Evolutionary conservation across 192 early-diverging fungal genomes (phyloP), one percentile per base, ranked within the genome.

Genomic region (Backusella tuberculispora): DNA sequence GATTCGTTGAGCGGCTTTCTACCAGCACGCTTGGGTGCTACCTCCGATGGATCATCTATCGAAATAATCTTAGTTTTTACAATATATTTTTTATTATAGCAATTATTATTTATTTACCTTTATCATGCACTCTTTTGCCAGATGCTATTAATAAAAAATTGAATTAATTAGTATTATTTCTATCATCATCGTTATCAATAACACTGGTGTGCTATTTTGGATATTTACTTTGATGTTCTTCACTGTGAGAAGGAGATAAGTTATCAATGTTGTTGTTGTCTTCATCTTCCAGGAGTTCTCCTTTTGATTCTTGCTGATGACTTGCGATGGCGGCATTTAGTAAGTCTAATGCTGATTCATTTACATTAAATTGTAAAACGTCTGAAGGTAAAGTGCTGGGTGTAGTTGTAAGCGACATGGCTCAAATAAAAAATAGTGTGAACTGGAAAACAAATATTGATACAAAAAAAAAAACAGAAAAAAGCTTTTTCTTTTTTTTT

Each of bases 1-100:
- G 72, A 14, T 38, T 73, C 63, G 3, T 78, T 72, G 14, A 78
- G 47, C 7, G 77, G 77, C 37, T 78, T 78, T 37, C 77, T 72
- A 4, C 77, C 77, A 53, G 77, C 72, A 17, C 77, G 72, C 13
- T 78, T 78, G 14, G 74, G 45, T 2, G 66, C 19, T 24, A 38
- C 42, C 13, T 48, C 15, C 14, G 29, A 45, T 17, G 21, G 21
- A 40, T 60, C 72, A 53, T 65, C 60, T 66, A 26, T 9, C 34
- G n/a, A 17, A 12, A 72, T 14, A 40, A 34, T 12, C 12, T 60
- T 13, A 60, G 21, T 60, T 26, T 19, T 26, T 24, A 43, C 42
- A 43, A 10, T 43, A 10, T 10, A 9, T 43, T 4, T 43, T 43
- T 10, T 9, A 2, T 10, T 6, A 9, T 43, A 21, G 1, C 9